A percentile compares a stretch with the other conserved stretches of the same genome.
phyloP scores from a whole-genome alignment of 2,329 filamentous ascomycete species.

The Elsinoe batatas region DNA sequence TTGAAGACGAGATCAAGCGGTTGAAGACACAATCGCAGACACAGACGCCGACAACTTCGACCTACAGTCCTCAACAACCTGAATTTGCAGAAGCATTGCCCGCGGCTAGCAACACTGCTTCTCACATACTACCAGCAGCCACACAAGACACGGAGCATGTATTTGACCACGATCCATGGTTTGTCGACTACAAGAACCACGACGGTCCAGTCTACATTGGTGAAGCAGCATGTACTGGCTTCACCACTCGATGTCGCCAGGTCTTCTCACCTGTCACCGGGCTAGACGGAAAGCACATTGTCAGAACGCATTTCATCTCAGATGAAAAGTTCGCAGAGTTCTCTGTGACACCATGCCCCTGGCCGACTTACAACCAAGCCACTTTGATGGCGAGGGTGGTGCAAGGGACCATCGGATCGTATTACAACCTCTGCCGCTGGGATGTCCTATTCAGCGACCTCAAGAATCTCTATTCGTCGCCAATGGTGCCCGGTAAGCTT shows the following conservation, averaged over 20 bases:
- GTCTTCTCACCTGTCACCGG: constrained; percentile 20
- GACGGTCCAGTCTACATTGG: constrained; percentile 30
- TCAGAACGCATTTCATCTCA: constrained; percentile 26
- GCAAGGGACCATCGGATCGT: constrained; percentile 31
- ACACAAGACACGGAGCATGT: constrained; percentile 27
- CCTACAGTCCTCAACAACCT: background rate
- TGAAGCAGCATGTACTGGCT: constrained; percentile 30
- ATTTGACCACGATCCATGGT: constrained; percentile 30
- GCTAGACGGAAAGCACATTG: constrained; percentile 22
- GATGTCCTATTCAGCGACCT: constrained; percentile 31
- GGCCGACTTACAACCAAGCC: constrained; percentile 33
- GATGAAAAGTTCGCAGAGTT: constrained; percentile 28
- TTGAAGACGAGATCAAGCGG: constrained; percentile 25
- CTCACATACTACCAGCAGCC: constrained; percentile 8
- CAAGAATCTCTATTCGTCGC: constrained; percentile 31
- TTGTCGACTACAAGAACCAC: constrained; percentile 22
- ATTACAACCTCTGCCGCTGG: constrained; percentile 36
- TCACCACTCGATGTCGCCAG: constrained; percentile 30
- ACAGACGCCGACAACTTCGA: background rate
- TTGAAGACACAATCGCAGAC: constrained; percentile 15
- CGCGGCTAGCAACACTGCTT: background rate
- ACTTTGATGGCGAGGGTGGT: constrained; percentile 33
- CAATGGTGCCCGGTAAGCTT: constrained; percentile 26
- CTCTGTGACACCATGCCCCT: constrained; percentile 27
- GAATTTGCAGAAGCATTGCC: background rate